Evolutionary conservation across 2,329 filamentous ascomycete genomes (phyloP).

Genomic region (Sclerotinia trifoliorum): DNA sequence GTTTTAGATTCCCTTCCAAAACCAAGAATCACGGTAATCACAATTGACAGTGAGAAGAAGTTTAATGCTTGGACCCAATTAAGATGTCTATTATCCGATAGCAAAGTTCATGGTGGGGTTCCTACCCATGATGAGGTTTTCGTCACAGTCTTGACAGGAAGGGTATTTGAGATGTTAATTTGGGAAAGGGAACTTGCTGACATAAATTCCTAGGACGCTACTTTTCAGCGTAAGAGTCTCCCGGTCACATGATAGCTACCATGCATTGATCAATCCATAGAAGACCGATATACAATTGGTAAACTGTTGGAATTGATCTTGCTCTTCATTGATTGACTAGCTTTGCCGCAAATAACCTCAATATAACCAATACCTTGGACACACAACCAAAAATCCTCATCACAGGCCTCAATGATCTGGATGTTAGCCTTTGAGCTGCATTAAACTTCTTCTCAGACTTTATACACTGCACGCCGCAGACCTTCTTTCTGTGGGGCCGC

Average conservation of each 20-base stretch:
- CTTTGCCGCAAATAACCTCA: slow-evolving; percentile 85
- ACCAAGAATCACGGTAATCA: slow-evolving; percentile 72
- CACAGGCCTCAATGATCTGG: slow-evolving; percentile 87
- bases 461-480: slow-evolving; percentile 77
- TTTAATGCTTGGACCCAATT: slow-evolving; percentile 74
- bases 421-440: slow-evolving; percentile 82
- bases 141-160: slow-evolving; percentile 79
- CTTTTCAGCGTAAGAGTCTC: slow-evolving; percentile 75
- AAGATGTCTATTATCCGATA: slow-evolving; percentile 74
- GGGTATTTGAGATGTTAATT: slow-evolving; percentile 53
- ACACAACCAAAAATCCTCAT: slow-evolving; percentile 88
- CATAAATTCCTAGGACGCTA: slow-evolving; percentile 45
- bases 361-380: slow-evolving; percentile 87
- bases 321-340: slow-evolving; percentile 59
- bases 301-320: slow-evolving; percentile 44
- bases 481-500: slow-evolving; percentile 79
- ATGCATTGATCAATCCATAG: slow-evolving; percentile 46
- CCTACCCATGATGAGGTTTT: slow-evolving; percentile 76
- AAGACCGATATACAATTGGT: slow-evolving; percentile 69
- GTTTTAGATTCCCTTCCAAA: background rate
- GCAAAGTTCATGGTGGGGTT: slow-evolving; percentile 70
- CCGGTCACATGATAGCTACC: background rate
- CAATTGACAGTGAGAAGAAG: slow-evolving; percentile 80
- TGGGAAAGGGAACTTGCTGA: slow-evolving; percentile 16
- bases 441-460: slow-evolving; percentile 85